phyloP scores from a whole-genome alignment of 495 filamentous ascomycete species.

The Thermothielavioides terrestris region DNA sequence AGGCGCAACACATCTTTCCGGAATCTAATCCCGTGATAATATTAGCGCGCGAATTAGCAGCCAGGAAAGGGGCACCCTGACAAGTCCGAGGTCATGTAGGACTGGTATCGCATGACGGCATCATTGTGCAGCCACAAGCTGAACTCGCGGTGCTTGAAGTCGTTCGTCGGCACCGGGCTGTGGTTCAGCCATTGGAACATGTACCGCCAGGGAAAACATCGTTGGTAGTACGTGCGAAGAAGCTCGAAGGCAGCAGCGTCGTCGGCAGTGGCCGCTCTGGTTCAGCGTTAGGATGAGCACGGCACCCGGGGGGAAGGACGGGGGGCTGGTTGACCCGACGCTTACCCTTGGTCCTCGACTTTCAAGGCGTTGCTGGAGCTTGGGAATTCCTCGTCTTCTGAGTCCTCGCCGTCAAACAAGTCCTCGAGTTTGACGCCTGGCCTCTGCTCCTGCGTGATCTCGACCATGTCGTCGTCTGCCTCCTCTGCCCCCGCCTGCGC shows the following conservation, averaged over 20 bases:
- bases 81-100: constrained; percentile 79
- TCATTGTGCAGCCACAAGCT: constrained; percentile 86
- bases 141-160: constrained; percentile 92
- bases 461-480: neutral
- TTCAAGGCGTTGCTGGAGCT: constrained; percentile 32
- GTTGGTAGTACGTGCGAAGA: constrained; percentile 88
- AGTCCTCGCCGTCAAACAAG: constrained; percentile 68
- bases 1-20: constrained; percentile 81
- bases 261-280: constrained; percentile 17
- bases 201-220: constrained; percentile 89
- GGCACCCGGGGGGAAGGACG: no score
- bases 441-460: constrained; percentile 22
- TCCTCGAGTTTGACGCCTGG: constrained; percentile 65
- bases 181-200: constrained; percentile 99
- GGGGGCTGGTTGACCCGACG: no score
- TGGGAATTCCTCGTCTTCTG: constrained; percentile 71
- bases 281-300: constrained; percentile 3
- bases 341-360: constrained; percentile 26
- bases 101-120: constrained; percentile 85
- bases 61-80: constrained; percentile 32
- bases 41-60: neutral
- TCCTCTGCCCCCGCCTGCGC: no score
- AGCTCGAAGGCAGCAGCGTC: constrained; percentile 68
- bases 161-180: constrained; percentile 69
- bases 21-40: constrained; percentile 42